A percentile compares a stretch with the other conserved stretches of the same genome.
These are phyloP conservation scores for Cenchrus americanus DNA, from an alignment of 176 grass and related monocot genomes.

Conservation along the genomic window DNA sequence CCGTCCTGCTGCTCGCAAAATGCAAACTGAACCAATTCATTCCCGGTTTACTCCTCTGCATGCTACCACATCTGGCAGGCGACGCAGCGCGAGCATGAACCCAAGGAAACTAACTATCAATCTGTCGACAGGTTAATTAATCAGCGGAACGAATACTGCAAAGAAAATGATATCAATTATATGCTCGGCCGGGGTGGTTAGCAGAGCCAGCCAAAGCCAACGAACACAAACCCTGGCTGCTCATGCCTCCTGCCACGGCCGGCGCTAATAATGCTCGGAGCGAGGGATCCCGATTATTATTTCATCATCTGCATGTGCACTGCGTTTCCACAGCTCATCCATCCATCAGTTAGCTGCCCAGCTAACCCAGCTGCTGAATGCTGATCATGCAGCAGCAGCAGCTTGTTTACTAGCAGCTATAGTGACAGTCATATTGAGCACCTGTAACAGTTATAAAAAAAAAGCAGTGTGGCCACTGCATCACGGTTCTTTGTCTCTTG, in stretches of 20 bases:
- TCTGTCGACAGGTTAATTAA: background rate
- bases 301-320: slow-evolving; percentile 1
- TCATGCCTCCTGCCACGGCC: background rate
- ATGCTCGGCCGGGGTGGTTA: background rate
- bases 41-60: background rate
- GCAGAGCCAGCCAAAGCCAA: background rate
- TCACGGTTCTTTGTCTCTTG: background rate
- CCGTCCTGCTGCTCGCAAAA: background rate
- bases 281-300: background rate
- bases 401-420: too few relatives aligned
- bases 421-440: too few relatives aligned
- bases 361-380: background rate
- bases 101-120: too few relatives aligned
- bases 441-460: background rate
- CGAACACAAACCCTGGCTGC: slow-evolving; percentile 1
- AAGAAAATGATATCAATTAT: too few relatives aligned
- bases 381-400: too few relatives aligned
- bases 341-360: too few relatives aligned
- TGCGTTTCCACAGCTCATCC: slow-evolving; percentile 14
- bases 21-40: too few relatives aligned
- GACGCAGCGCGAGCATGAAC: too few relatives aligned
- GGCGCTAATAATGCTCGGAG: slow-evolving; percentile 2
- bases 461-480: background rate
- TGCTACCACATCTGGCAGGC: background rate
- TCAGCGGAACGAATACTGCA: background rate